A percentile compares a stretch with the other conserved stretches of the same genome.
These are phyloP conservation scores for Rhodofomes roseus DNA, from an alignment of 1,284 basidiomycete species.

Conservation along the genomic window DNA sequence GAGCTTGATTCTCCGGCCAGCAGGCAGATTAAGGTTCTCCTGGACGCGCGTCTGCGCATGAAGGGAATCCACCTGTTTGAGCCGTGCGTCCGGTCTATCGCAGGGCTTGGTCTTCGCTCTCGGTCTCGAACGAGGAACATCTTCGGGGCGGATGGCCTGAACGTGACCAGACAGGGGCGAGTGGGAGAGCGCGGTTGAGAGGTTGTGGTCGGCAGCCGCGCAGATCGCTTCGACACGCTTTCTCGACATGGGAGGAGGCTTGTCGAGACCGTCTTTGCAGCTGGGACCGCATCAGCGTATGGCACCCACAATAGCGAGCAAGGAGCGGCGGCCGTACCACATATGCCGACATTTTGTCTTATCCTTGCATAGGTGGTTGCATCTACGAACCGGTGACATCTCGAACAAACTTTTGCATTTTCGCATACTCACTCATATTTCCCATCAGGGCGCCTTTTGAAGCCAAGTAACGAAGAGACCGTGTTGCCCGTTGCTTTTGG, in stretches of 20 bases:
- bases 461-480: not conserved
- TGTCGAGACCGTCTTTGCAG: conserved; percentile 64
- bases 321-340: conserved; percentile 45
- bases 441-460: conserved; percentile 39
- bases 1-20: conserved; percentile 46
- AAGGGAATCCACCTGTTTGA: conserved; percentile 42
- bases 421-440: conserved; percentile 45
- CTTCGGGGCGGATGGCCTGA: conserved; percentile 1
- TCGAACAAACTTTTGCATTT: not conserved
- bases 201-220: conserved; percentile 3
- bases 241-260: conserved; percentile 44
- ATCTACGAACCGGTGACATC: conserved; percentile 39
- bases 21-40: conserved; percentile 36
- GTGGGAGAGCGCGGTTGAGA: not conserved
- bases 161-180: not conserved
- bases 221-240: conserved; percentile 19
- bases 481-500: not conserved
- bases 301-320: not conserved
- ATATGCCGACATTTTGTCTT: conserved; percentile 70
- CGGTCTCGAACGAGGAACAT: conserved; percentile 11
- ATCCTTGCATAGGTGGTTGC: conserved; percentile 78
- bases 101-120: conserved; percentile 14
- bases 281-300: conserved; percentile 33
- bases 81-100: conserved; percentile 26
- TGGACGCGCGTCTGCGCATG: conserved; percentile 42